Evolutionary conservation across 495 filamentous ascomycete genomes (phyloP), one percentile per base, ranked within the genome.

Genomic region (Aspergillus incahuasiensis): DNA sequence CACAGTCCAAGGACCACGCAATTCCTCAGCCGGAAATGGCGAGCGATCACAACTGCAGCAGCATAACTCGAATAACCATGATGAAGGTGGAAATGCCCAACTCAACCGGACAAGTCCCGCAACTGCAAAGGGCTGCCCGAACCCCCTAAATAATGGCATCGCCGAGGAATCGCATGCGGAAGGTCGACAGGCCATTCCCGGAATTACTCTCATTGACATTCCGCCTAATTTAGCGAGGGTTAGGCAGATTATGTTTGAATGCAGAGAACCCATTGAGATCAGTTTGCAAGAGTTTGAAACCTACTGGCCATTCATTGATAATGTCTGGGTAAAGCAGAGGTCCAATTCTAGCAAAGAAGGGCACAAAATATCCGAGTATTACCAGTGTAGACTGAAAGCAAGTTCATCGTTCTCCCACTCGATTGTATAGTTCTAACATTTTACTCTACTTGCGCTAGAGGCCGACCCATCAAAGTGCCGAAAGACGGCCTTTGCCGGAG

Each of bases 261-360:
- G 78, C 64, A 75, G 70, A 34, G 76, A 80, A 35, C 73, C 74
- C 13, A 79, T 81, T 44, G 78, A 79, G 60, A 77, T 79, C 53
- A 77, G 70, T 19, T 59, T 74, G 34, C 68, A 73, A 19, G 77
- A 80, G 34, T 79, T 79, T 44, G 76, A 80, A 49, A 76, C 70
- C 13, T 79, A 81, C 57, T 81, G 77, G 77, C 78, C 77, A 3
- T 81, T 78, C 45, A 75, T 81, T 24, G 77, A 79, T 49, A 81
- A 81, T 60, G 75, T 79, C 15, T 81, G 76, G 77, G 74, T 79
- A 3, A 75, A 78, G 45, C 77, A 81, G 49, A 74, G 76, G 53
- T 74, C 75, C 13, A 75, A 77, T 48, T 69, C 76, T 6, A 78
- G 75, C 59, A 77, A 75, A 56, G 76, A 74, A 50, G 76, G 76